Evolutionary conservation across 2,329 filamentous ascomycete genomes (phyloP), one percentile per base, ranked within the genome.

Genomic region (Xylaria sp.): DNA sequence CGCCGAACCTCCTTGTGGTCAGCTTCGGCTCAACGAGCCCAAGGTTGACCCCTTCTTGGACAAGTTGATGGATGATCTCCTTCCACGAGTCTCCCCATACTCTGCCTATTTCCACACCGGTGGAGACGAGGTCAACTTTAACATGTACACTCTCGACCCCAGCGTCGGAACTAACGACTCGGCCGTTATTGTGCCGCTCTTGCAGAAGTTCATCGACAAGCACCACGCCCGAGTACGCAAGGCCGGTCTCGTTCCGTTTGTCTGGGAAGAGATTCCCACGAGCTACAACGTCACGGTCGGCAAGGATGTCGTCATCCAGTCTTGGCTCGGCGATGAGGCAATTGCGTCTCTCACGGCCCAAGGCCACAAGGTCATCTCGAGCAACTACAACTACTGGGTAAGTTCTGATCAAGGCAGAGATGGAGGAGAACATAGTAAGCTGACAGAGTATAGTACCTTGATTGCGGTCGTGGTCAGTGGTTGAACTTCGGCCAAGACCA

Each of bases 251-350:
- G 87, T 86, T 5, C 93, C 94, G 0, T 83, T 97, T 25, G 92
- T 94, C 0, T 97, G 94, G 94, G 93, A 97, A 79, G 94, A 97
- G 80, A 94, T 96, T 85, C 83, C 93, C 0, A 83, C 92, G 10
- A 85, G 90, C 28, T 97, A 93, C 91, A 92, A 94, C 77, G 82
- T 96, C 55, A 92, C 87, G 0, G 82, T 97, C 6, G 89, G 89
- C 2, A 79, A 86, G 15, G 90, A 94, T 75, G 90, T 92, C 0
- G 85, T 97, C 13, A 86, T 97, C 5, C 94, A 97, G 81, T 88
- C 90, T 2, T 97, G 94, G 94, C 86, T 90, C 56, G 90, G 89
- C 57, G 86, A 87, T 25, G 82, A 82, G 12, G 87, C 91, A 6
- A 86, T 94, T 58, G 84, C 87, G 66, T 79, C 85, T 51, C 84